A percentile compares a stretch with the other conserved stretches of the same genome.
phyloP scores from a whole-genome alignment of 106 monocot genomes.

The Amphibolis antarctica region DNA sequence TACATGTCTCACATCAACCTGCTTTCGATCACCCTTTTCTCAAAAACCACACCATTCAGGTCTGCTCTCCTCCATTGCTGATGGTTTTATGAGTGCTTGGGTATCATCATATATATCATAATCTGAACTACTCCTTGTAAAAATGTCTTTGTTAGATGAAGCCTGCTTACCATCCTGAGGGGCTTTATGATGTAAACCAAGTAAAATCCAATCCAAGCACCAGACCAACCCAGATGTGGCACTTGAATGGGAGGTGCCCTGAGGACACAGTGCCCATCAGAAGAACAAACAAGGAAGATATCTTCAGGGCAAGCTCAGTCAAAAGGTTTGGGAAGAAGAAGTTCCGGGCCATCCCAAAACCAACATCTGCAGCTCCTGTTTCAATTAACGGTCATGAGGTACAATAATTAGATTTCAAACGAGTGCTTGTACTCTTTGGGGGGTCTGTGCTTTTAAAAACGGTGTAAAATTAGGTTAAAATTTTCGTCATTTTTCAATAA shows the following conservation, averaged over 20 bases:
- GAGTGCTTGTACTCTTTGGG: too few relatives aligned
- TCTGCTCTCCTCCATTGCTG: not conserved
- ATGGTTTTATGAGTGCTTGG: not conserved
- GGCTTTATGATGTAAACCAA: constrained; percentile 1
- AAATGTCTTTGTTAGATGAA: constrained; percentile 5
- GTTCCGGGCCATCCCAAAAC: constrained; percentile 19
- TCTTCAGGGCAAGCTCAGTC: constrained; percentile 40
- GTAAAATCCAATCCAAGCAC: not conserved
- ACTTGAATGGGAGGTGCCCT: constrained; percentile 36
- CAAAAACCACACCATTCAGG: constrained; percentile 60
- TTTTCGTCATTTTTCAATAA: too few relatives aligned
- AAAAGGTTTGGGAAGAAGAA: constrained; percentile 40
- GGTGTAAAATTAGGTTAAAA: too few relatives aligned
- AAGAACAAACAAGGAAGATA: constrained; percentile 32
- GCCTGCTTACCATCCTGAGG: constrained; percentile 16
- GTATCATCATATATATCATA: not conserved
- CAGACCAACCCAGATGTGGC: constrained; percentile 35
- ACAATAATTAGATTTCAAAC: too few relatives aligned
- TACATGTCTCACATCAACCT: constrained; percentile 53
- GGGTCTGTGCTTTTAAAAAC: too few relatives aligned
- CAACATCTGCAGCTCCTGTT: constrained; percentile 27
- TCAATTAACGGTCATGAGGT: constrained; percentile 33
- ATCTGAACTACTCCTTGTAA: not conserved
- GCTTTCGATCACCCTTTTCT: constrained; percentile 79
- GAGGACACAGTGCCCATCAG: constrained; percentile 42